These are phyloP conservation scores for Tuber calosporum DNA, from an alignment of 495 filamentous ascomycete genomes.

Conservation along the genomic window DNA sequence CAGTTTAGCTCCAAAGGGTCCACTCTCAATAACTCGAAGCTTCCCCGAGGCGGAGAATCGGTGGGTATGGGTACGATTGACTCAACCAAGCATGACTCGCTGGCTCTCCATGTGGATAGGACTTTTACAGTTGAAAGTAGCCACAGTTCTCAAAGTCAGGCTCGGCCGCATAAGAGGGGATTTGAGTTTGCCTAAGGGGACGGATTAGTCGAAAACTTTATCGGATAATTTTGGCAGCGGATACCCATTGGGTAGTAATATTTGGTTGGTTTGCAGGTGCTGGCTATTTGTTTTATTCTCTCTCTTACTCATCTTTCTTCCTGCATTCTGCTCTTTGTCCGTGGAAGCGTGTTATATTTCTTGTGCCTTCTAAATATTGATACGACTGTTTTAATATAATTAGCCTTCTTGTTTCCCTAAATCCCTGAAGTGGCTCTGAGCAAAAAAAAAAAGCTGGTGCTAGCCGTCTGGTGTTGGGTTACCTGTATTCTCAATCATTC, in stretches of 20 bases:
- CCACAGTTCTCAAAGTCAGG: neutral
- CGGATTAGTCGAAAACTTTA: neutral
- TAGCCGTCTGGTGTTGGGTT: neutral
- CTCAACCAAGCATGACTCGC: neutral
- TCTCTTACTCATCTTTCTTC: neutral
- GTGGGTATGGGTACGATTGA: neutral
- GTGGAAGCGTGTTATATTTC: neutral
- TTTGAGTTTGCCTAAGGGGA: neutral
- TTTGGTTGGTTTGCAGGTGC: neutral
- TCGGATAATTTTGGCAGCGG: neutral
- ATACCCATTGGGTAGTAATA: neutral
- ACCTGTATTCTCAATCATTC: conserved; percentile 1
- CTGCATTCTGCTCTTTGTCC: neutral
- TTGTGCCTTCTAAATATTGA: neutral
- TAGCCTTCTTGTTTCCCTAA: neutral
- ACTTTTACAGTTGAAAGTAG: conserved; percentile 14
- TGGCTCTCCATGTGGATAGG: conserved; percentile 19
- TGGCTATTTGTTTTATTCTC: neutral
- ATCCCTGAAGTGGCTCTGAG: neutral
- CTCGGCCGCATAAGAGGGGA: neutral
- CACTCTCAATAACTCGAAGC: neutral
- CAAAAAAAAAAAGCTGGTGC: neutral
- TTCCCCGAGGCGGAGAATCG: neutral
- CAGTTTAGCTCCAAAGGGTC: conserved; percentile 16
- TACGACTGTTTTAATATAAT: neutral